phyloP scores from a whole-genome alignment of 306 rosid species.

The Cajanus cajan region DNA sequence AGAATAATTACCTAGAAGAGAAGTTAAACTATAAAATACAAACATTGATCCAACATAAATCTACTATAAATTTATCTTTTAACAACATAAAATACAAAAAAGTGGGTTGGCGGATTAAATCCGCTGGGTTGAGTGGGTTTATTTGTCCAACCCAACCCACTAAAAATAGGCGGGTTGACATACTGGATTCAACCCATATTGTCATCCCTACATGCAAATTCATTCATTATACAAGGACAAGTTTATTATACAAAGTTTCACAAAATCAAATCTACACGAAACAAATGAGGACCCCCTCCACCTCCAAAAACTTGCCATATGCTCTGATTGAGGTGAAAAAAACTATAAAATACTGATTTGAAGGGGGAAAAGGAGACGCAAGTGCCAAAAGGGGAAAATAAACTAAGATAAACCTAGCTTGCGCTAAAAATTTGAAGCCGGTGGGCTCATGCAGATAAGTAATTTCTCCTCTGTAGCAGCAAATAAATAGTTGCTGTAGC shows the following conservation, averaged over 20 bases:
- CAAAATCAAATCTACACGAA: background rate
- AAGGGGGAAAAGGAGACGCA: background rate
- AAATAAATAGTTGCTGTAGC: background rate
- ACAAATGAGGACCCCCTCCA: background rate
- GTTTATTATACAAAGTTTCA: background rate
- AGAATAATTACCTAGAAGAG: no score
- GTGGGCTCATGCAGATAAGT: no score
- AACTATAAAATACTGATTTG: background rate
- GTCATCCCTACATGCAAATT: no score
- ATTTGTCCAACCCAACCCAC: no score
- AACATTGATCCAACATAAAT: no score
- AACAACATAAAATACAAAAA: no score
- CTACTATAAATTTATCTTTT: no score
- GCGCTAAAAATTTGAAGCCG: background rate
- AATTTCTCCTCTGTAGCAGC: background rate
- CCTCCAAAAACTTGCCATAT: background rate
- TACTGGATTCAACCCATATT: no score
- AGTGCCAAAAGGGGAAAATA: background rate
- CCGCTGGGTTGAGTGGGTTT: no score
- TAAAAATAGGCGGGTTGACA: no score
- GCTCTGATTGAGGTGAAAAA: constrained; percentile 4
- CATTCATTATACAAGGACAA: background rate
- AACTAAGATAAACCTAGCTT: background rate
- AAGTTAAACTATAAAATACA: no score
- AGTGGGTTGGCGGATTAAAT: no score